These are phyloP conservation scores for Carex pumila DNA, from an alignment of 176 grass and related monocot species.

Conservation along the genomic window DNA sequence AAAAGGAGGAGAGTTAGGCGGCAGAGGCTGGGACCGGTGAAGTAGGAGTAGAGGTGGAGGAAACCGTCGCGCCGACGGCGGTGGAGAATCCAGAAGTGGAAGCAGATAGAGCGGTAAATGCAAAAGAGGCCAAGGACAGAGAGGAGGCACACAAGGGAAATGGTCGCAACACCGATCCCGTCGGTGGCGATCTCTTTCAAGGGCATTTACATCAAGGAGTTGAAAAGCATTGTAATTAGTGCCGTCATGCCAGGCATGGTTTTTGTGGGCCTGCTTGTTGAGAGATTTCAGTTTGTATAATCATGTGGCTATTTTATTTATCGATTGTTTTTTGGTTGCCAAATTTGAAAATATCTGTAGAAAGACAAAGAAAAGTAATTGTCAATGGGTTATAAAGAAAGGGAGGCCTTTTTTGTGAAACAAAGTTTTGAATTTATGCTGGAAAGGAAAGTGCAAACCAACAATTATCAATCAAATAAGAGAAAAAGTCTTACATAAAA, in stretches of 20 bases:
- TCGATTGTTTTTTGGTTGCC: neutral
- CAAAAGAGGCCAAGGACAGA: conserved; percentile 58
- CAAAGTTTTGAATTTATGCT: neutral
- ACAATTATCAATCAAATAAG: neutral
- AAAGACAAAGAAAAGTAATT: conserved; percentile 4
- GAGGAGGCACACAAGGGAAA: conserved; percentile 58
- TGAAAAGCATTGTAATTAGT: neutral
- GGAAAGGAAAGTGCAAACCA: conserved; percentile 3
- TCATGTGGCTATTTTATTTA: neutral
- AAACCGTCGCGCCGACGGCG: conserved; percentile 29
- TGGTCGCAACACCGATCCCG: conserved; percentile 77
- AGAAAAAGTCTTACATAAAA: neutral
- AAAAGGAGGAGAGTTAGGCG: conserved; percentile 58
- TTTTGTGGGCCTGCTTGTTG: neutral
- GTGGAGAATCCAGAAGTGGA: conserved; percentile 57
- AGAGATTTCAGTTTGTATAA: conserved; percentile 3
- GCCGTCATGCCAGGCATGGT: conserved; percentile 20
- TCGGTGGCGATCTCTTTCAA: conserved; percentile 55
- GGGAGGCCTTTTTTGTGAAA: neutral
- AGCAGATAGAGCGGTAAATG: conserved; percentile 53
- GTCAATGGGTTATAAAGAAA: conserved; percentile 9
- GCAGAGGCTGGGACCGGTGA: conserved; percentile 70
- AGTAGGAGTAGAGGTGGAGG: conserved; percentile 61
- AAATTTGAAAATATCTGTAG: neutral
- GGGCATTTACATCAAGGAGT: conserved; percentile 51